Conservation (phyloP, 805 yeast species). For the Metschnikowia colocasiae region DNA sequence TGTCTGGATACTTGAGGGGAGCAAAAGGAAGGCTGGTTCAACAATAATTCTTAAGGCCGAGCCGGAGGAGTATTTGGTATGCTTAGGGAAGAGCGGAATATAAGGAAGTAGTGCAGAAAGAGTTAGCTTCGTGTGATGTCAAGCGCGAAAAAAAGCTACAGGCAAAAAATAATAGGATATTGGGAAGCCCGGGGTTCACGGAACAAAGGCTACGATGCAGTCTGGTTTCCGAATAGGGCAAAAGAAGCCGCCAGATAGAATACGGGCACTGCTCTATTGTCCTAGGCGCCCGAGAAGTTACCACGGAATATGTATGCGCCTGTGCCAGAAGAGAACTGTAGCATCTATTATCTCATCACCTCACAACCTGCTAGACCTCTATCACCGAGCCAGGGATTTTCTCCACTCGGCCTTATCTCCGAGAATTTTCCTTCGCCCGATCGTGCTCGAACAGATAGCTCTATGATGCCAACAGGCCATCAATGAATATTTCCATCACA, state of each 20-base stretch:
- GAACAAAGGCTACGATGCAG: slow-evolving; percentile 3
- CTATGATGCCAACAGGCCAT: background rate
- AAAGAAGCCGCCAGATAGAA: background rate
- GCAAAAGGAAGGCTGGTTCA: background rate
- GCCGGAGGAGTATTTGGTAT: background rate
- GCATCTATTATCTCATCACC: background rate
- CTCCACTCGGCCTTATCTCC: background rate
- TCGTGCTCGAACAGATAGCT: background rate
- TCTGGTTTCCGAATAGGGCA: background rate
- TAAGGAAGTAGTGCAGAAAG: slow-evolving; percentile 2
- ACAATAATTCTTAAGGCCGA: background rate
- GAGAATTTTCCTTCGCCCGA: background rate
- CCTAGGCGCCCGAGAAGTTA: background rate
- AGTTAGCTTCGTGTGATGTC: slow-evolving; percentile 4
- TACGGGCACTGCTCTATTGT: background rate
- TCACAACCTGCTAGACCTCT: background rate
- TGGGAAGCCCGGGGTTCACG: slow-evolving; percentile 3
- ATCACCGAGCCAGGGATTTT: background rate
- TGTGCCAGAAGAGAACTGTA: no score
- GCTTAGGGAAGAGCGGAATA: background rate
- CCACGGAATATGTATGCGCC: background rate
- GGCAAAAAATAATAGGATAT: background rate
- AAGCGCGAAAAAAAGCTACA: background rate
- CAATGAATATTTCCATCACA: background rate
- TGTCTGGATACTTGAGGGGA: background rate